Evolutionary conservation across 2,329 filamentous ascomycete genomes (phyloP).

Genomic region (Uncinocarpus reesii): DNA sequence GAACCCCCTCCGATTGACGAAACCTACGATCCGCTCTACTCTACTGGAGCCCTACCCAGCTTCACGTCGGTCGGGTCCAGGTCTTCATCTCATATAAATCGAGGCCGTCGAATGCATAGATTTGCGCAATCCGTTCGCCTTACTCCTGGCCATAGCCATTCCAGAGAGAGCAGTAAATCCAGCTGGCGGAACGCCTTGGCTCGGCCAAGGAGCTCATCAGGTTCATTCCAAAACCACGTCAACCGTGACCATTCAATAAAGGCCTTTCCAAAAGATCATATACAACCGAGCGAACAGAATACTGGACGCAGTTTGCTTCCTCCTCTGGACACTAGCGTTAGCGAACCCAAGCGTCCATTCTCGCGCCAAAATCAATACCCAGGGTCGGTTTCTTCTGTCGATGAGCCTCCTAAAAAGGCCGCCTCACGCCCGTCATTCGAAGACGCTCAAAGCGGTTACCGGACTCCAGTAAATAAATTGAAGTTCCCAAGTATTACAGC

Average conservation of each 20-base stretch:
- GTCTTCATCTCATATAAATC: slow-evolving; percentile 28
- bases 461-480: neutral
- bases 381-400: slow-evolving; percentile 10
- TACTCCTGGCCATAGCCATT: slow-evolving; percentile 45
- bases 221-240: slow-evolving; percentile 44
- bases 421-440: slow-evolving; percentile 3
- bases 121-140: slow-evolving; percentile 48
- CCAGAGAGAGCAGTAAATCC: slow-evolving; percentile 41
- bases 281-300: neutral
- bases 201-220: slow-evolving; percentile 44
- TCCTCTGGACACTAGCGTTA: slow-evolving; percentile 2
- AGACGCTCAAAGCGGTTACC: neutral
- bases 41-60: slow-evolving; percentile 30
- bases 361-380: slow-evolving; percentile 1
- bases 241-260: slow-evolving; percentile 13
- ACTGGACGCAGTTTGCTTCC: neutral
- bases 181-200: slow-evolving; percentile 46
- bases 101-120: slow-evolving; percentile 52
- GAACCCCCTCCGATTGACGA: neutral
- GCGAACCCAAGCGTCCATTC: neutral
- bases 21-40: slow-evolving; percentile 12
- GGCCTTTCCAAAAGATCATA: slow-evolving; percentile 7
- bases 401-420: neutral
- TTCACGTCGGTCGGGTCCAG: slow-evolving; percentile 26
- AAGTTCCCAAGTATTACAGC: slow-evolving; percentile 49